phyloP scores from a whole-genome alignment of 2,329 filamentous ascomycete species.

The Botrytis hyacinthi region DNA sequence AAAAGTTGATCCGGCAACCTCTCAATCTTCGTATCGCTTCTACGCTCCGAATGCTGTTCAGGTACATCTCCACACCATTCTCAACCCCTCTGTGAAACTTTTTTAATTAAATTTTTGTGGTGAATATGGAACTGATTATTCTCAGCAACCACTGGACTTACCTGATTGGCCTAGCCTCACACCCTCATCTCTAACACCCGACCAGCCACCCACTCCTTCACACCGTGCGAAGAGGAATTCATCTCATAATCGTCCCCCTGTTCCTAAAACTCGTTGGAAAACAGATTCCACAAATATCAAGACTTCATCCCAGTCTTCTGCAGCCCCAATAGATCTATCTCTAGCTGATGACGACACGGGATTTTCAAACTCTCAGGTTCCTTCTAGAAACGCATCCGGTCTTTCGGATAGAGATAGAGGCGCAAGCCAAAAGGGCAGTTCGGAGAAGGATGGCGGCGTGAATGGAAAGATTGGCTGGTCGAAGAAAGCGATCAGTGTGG shows the following conservation, averaged over 20 bases:
- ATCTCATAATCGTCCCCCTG: conserved; percentile 31
- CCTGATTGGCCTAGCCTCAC: conserved; percentile 32
- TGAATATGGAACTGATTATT: not conserved
- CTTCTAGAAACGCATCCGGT: conserved; percentile 8
- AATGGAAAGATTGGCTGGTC: conserved; percentile 39
- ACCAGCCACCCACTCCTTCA: conserved; percentile 21
- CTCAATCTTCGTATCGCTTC: conserved; percentile 31
- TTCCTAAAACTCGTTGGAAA: conserved; percentile 39
- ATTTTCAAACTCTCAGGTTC: conserved; percentile 18
- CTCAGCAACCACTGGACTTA: conserved; percentile 33
- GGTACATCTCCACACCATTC: conserved; percentile 24
- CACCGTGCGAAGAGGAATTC: conserved; percentile 30
- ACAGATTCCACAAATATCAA: conserved; percentile 23
- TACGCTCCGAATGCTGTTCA: conserved; percentile 35
- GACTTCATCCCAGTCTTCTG: conserved; percentile 22
- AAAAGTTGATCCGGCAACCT: conserved; percentile 34
- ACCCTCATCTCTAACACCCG: conserved; percentile 19
- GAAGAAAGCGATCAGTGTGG: conserved; percentile 40
- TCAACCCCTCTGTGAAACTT: not conserved
- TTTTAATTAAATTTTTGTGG: not conserved
- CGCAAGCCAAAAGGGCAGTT: not conserved
- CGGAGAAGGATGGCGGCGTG: conserved; percentile 35
- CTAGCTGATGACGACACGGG: conserved; percentile 34
- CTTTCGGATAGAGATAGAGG: conserved; percentile 13
- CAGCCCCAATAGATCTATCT: conserved; percentile 36